These are phyloP conservation scores for Skeletonema grethae DNA, from an alignment of 108 stramenopile species.

Conservation along the genomic window DNA sequence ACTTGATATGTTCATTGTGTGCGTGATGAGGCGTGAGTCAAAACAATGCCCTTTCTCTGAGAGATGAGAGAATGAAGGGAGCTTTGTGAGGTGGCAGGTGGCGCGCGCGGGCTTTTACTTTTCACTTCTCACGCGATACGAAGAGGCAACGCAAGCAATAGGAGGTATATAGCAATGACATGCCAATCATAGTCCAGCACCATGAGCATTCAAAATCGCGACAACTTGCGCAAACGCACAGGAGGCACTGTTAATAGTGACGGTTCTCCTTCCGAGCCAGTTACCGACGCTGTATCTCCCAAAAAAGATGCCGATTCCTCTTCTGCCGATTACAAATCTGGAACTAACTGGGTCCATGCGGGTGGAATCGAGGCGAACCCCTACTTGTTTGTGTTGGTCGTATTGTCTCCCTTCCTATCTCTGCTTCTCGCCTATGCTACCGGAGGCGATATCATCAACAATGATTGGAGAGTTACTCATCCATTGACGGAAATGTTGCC, in stretches of 20 bases:
- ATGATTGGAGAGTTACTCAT: conserved; percentile 35
- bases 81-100: too few species aligned
- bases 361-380: conserved; percentile 65
- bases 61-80: too few species aligned
- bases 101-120: too few species aligned
- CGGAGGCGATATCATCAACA: conserved; percentile 32
- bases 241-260: conserved; percentile 5
- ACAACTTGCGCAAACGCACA: conserved; percentile 40
- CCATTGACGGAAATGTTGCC: conserved; percentile 52
- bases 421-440: conserved; percentile 59
- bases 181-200: neutral
- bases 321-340: conserved; percentile 43
- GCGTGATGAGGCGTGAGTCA: too few species aligned
- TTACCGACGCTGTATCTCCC: neutral
- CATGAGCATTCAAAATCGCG: conserved; percentile 22
- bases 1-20: too few species aligned
- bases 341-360: conserved; percentile 60
- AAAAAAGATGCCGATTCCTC: conserved; percentile 2
- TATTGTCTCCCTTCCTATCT: conserved; percentile 59
- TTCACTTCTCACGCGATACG: too few species aligned
- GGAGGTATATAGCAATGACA: neutral
- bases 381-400: conserved; percentile 53
- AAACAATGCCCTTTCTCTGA: too few species aligned
- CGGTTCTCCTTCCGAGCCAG: neutral
- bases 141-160: too few species aligned